These are phyloP conservation scores for Hypoxylon crocopeplum DNA, from an alignment of 495 filamentous ascomycete species.

Conservation along the genomic window DNA sequence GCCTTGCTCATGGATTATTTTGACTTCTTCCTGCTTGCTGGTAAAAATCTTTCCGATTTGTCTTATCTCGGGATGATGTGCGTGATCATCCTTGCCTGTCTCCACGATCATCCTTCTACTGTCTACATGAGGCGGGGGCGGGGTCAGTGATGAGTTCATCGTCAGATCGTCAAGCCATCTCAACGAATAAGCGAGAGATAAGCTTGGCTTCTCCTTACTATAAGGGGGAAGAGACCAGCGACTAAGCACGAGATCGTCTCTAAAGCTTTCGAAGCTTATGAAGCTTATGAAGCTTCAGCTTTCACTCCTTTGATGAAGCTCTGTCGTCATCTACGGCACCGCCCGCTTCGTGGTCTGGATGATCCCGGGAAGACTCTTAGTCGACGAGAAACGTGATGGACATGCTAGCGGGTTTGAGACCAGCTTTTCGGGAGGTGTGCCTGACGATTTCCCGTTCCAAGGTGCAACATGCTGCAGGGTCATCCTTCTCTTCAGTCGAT, in stretches of 20 bases:
- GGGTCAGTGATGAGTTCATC: constrained; percentile 39
- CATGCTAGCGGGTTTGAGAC: constrained; percentile 19
- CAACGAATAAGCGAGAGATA: constrained; percentile 28
- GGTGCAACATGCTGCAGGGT: constrained; percentile 31
- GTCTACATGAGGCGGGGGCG: constrained; percentile 30
- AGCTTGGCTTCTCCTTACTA: constrained; percentile 13
- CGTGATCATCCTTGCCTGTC: constrained; percentile 35
- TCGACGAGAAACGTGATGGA: constrained; percentile 5
- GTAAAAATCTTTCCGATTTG: constrained; percentile 28
- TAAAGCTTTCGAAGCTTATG: background rate
- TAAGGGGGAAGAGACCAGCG: constrained; percentile 9
- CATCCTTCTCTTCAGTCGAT: constrained; percentile 4
- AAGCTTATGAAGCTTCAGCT: constrained; percentile 13
- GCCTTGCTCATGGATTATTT: constrained; percentile 1
- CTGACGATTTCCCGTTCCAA: constrained; percentile 33
- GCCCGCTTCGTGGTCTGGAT: constrained; percentile 27
- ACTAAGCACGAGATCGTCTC: constrained; percentile 12
- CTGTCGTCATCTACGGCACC: constrained; percentile 30
- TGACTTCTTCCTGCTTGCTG: background rate
- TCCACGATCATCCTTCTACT: constrained; percentile 33
- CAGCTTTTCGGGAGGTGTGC: constrained; percentile 34
- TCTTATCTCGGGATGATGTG: constrained; percentile 39
- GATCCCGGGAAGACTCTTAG: constrained; percentile 21
- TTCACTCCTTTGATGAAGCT: constrained; percentile 7
- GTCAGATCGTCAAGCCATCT: constrained; percentile 39